phyloP scores from a whole-genome alignment of 768 basidiomycete genomes.

The Holtermannia corniformis region DNA sequence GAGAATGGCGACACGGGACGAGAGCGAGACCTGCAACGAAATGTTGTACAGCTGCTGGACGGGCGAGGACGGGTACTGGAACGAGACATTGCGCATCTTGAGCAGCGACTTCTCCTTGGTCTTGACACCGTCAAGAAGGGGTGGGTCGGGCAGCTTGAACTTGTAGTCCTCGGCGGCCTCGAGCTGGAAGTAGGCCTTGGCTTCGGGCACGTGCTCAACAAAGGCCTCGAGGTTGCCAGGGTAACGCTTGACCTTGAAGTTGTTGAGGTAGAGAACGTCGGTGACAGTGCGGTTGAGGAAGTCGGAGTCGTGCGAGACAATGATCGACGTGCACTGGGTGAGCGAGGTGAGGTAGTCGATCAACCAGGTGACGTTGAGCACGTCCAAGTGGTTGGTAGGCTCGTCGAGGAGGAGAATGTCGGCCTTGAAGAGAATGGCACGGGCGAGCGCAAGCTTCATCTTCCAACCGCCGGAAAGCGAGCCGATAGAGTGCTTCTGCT shows the following conservation, averaged over 20 bases:
- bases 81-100: slow-evolving; percentile 96
- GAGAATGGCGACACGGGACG: slow-evolving; percentile 94
- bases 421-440: slow-evolving; percentile 96
- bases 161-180: slow-evolving; percentile 93
- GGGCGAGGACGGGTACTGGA: slow-evolving; percentile 81
- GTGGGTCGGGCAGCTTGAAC: slow-evolving; percentile 96
- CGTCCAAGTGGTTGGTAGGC: slow-evolving; percentile 79
- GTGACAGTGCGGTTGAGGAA: slow-evolving; percentile 99
- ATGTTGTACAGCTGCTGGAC: slow-evolving; percentile 91
- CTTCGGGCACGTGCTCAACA: slow-evolving; percentile 89
- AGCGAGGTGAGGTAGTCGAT: slow-evolving; percentile 83
- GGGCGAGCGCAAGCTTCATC: slow-evolving; percentile 97
- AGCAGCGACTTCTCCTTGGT: slow-evolving; percentile 95
- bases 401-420: slow-evolving; percentile 94
- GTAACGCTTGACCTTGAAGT: slow-evolving; percentile 94
- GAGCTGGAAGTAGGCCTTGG: slow-evolving; percentile 94
- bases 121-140: slow-evolving; percentile 98
- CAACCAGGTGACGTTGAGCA: slow-evolving; percentile 95
- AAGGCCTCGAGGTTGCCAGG: slow-evolving; percentile 91
- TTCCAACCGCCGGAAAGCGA: slow-evolving; percentile 97
- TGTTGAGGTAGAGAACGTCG: slow-evolving; percentile 92
- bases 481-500: slow-evolving; percentile 77
- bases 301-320: slow-evolving; percentile 93
- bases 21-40: slow-evolving; percentile 91
- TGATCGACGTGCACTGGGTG: slow-evolving; percentile 89